A percentile compares a stretch with the other conserved stretches of the same genome.
phyloP scores from a whole-genome alignment of 1,284 basidiomycete genomes.

The Clitocybe nebularis region DNA sequence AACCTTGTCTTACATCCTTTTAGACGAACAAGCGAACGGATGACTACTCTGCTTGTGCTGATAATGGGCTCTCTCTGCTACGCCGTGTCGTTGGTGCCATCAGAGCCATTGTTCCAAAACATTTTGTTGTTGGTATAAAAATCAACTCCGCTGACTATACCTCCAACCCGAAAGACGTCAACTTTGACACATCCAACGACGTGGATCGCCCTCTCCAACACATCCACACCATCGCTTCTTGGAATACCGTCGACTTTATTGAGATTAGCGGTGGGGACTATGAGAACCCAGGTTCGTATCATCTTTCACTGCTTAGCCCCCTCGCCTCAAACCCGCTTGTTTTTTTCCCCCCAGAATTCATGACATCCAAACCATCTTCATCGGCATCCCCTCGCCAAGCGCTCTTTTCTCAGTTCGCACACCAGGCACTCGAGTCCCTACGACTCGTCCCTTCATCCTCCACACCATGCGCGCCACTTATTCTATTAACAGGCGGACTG shows the following conservation, averaged over 20 bases:
- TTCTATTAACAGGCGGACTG: slow-evolving; percentile 82
- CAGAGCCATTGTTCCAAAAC: slow-evolving; percentile 47
- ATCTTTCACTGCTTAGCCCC: neutral
- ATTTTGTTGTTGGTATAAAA: slow-evolving; percentile 83
- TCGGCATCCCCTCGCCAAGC: slow-evolving; percentile 49
- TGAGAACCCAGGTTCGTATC: slow-evolving; percentile 62
- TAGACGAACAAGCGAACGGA: slow-evolving; percentile 72
- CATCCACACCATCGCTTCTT: slow-evolving; percentile 58
- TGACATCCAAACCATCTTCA: slow-evolving; percentile 22
- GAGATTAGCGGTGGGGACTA: slow-evolving; percentile 89
- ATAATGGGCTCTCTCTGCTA: slow-evolving; percentile 58
- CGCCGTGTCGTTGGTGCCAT: slow-evolving; percentile 62
- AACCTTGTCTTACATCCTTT: neutral
- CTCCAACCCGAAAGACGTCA: slow-evolving; percentile 33
- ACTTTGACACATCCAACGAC: slow-evolving; percentile 20
- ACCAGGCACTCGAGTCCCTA: slow-evolving; percentile 43
- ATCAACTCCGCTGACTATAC: slow-evolving; percentile 86
- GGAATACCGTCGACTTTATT: slow-evolving; percentile 74
- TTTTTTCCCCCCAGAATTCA: slow-evolving; percentile 35
- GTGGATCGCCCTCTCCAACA: slow-evolving; percentile 61
- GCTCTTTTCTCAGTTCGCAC: slow-evolving; percentile 60
- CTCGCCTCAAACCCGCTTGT: neutral
- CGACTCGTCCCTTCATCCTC: slow-evolving; percentile 22
- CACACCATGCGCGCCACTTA: slow-evolving; percentile 40
- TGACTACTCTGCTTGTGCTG: slow-evolving; percentile 47